These are phyloP conservation scores for Amanita muscaria DNA, from an alignment of 768 basidiomycete species.

Conservation along the genomic window DNA sequence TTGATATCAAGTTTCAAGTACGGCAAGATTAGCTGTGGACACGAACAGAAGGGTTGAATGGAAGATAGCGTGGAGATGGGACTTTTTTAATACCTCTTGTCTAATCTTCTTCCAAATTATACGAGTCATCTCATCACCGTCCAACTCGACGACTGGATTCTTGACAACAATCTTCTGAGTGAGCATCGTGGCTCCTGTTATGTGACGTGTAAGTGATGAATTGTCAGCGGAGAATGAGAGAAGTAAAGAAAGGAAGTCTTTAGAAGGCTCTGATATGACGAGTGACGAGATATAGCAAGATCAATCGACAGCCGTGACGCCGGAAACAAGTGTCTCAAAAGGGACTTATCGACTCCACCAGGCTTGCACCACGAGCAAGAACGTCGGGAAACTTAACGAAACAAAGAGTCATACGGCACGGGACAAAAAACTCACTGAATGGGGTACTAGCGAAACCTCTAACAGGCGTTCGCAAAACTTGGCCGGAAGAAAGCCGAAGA, in stretches of 20 bases:
- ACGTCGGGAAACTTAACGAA: no score
- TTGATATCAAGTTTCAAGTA: conserved; percentile 95
- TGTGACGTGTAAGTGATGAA: no score
- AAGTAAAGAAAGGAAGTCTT: no score
- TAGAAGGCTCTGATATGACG: no score
- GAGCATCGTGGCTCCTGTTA: conserved; percentile 3
- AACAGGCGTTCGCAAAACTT: neutral
- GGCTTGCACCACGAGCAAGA: no score
- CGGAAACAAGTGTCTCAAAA: neutral
- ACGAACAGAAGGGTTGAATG: no score
- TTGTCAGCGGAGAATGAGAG: no score
- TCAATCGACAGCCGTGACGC: no score
- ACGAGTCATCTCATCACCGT: conserved; percentile 98
- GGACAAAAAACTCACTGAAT: conserved; percentile 2
- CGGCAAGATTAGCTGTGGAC: conserved; percentile 81
- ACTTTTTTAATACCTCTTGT: conserved; percentile 91
- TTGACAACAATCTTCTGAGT: conserved; percentile 70
- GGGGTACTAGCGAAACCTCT: neutral
- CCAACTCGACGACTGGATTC: conserved; percentile 90
- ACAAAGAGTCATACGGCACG: no score
- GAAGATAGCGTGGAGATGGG: no score
- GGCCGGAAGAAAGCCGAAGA: neutral
- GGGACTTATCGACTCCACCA: neutral
- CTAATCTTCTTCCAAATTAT: conserved; percentile 99
- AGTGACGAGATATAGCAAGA: no score